Conservation (phyloP, 768 basidiomycete species). For the Boletus barrowsii region DNA sequence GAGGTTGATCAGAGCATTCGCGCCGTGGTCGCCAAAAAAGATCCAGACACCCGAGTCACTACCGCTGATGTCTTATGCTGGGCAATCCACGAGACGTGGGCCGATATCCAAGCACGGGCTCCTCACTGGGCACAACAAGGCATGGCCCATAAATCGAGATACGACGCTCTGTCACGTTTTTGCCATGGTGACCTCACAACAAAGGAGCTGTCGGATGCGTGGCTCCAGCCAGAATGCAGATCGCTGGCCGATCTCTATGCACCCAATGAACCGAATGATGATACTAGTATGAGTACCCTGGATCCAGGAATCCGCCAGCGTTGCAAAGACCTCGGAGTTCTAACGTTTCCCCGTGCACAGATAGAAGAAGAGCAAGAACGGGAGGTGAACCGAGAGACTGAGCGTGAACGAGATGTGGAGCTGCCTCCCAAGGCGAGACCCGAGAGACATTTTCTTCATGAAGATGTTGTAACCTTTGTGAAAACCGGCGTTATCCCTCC, state of each 20-base stretch:
- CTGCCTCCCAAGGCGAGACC: conserved; percentile 29
- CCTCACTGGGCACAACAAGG: not conserved
- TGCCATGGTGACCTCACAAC: not conserved
- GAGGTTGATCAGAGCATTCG: not conserved
- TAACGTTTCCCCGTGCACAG: conserved; percentile 10
- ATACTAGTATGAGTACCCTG: not conserved
- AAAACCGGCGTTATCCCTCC: conserved; percentile 22
- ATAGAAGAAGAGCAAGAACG: conserved; percentile 39
- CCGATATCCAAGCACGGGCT: too few species aligned
- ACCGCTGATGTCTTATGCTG: not conserved
- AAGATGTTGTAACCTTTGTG: conserved; percentile 33
- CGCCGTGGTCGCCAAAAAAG: not conserved
- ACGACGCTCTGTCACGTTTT: conserved; percentile 1
- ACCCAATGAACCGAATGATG: not conserved
- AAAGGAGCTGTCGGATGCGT: conserved; percentile 15
- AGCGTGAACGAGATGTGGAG: conserved; percentile 27
- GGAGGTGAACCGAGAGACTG: too few species aligned
- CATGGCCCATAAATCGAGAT: conserved; percentile 2
- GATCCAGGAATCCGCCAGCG: not conserved
- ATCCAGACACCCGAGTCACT: not conserved
- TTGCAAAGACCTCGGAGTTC: conserved; percentile 7
- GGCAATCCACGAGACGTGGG: too few species aligned
- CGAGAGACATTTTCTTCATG: conserved; percentile 10
- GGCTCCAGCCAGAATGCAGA: conserved; percentile 38
- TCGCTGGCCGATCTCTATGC: conserved; percentile 34